phyloP scores from a whole-genome alignment of 345 rosid species.

The Corchorus capsularis region DNA sequence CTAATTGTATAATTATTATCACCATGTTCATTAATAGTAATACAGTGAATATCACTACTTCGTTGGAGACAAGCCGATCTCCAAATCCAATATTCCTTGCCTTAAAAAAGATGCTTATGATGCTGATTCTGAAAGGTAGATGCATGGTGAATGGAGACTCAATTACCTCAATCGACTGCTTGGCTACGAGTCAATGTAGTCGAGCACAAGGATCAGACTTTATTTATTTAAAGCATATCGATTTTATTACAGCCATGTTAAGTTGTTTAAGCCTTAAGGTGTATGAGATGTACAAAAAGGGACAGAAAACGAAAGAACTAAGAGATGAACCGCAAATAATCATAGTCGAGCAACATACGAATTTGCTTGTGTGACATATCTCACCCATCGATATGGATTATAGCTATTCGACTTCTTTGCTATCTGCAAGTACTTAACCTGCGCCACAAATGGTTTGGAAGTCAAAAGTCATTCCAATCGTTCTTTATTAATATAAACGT shows the following conservation, averaged over 20 bases:
- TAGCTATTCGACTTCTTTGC: neutral
- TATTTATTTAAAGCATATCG: neutral
- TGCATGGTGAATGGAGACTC: constrained; percentile 11
- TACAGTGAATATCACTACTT: too few relatives aligned
- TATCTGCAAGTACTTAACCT: constrained; percentile 7
- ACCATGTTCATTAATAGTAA: neutral
- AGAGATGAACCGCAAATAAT: neutral
- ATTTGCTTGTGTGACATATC: neutral
- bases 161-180: neutral
- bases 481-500: neutral
- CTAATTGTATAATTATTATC: neutral
- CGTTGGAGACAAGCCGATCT: constrained; percentile 18
- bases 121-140: constrained; percentile 1
- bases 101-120: neutral
- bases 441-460: neutral
- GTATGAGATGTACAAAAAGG: neutral
- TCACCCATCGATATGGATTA: constrained; percentile 7
- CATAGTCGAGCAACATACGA: neutral
- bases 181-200: neutral
- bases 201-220: neutral
- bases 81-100: constrained; percentile 4
- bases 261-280: neutral
- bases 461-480: neutral
- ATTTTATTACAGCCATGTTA: neutral
- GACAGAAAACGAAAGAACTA: neutral